Conservation (phyloP, 805 yeast genomes). For the Candida maesae region DNA sequence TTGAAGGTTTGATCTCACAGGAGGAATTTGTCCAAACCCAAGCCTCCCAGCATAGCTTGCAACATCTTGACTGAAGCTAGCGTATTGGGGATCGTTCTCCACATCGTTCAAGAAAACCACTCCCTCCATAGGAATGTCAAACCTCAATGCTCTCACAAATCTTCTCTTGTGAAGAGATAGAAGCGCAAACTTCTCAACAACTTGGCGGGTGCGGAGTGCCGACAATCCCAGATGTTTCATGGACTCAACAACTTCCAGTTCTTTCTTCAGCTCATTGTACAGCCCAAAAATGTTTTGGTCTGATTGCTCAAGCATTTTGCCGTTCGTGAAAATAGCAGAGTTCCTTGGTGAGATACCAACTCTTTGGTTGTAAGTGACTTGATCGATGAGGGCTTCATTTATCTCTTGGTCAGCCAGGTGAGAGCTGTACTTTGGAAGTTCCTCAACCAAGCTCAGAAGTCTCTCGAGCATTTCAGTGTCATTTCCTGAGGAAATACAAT, state of each 20-base stretch:
- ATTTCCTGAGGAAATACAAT: constrained; percentile 20
- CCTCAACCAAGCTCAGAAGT: constrained; percentile 38
- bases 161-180: constrained; percentile 21
- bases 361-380: constrained; percentile 31
- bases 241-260: constrained; percentile 28
- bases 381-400: constrained; percentile 26
- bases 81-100: constrained; percentile 56
- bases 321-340: constrained; percentile 64
- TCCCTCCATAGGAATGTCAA: constrained; percentile 24
- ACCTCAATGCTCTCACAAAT: constrained; percentile 21
- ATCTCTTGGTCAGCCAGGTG: constrained; percentile 20
- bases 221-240: constrained; percentile 33
- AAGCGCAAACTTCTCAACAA: constrained; percentile 40
- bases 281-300: constrained; percentile 42
- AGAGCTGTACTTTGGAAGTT: constrained; percentile 54
- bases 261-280: constrained; percentile 35
- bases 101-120: constrained; percentile 77
- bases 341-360: constrained; percentile 37
- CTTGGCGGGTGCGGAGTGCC: constrained; percentile 30
- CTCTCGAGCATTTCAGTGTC: constrained; percentile 33
- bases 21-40: constrained; percentile 63
- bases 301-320: constrained; percentile 50
- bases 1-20: constrained; percentile 68
- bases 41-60: constrained; percentile 42
- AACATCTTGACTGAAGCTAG: constrained; percentile 40